These are phyloP conservation scores for Trichophaea hybrida DNA, from an alignment of 2,329 filamentous ascomycete species.

Conservation along the genomic window DNA sequence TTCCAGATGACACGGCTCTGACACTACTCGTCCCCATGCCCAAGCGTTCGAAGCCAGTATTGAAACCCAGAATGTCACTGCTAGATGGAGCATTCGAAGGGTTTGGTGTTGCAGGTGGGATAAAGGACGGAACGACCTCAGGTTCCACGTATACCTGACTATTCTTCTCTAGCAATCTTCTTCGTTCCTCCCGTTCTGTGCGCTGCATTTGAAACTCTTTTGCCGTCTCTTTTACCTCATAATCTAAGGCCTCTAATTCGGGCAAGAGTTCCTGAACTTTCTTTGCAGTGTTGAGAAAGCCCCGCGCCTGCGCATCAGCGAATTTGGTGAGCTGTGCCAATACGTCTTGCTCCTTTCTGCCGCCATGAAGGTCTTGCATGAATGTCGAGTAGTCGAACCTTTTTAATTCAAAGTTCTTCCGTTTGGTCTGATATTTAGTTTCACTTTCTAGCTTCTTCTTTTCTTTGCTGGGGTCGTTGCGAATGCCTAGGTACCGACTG, in stretches of 20 bases:
- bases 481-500: constrained; percentile 85
- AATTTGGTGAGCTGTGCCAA: constrained; percentile 88
- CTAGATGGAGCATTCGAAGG: constrained; percentile 28
- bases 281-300: constrained; percentile 68
- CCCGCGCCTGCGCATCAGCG: constrained; percentile 75
- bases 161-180: constrained; percentile 76
- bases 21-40: constrained; percentile 22
- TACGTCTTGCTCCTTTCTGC: constrained; percentile 95
- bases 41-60: constrained; percentile 22
- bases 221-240: constrained; percentile 82
- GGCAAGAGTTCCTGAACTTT: constrained; percentile 77
- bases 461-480: constrained; percentile 88
- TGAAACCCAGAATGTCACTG: constrained; percentile 22
- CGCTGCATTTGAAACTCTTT: constrained; percentile 94
- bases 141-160: constrained; percentile 59
- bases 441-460: constrained; percentile 94
- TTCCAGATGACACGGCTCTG: constrained; percentile 18
- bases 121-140: constrained; percentile 40
- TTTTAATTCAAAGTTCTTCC: constrained; percentile 89
- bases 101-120: constrained; percentile 23
- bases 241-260: constrained; percentile 73
- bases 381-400: constrained; percentile 98
- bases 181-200: constrained; percentile 90
- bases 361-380: constrained; percentile 97
- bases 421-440: constrained; percentile 87